Conservation (phyloP, 2,329 filamentous ascomycete genomes). For the Graphilbum fragrans region DNA sequence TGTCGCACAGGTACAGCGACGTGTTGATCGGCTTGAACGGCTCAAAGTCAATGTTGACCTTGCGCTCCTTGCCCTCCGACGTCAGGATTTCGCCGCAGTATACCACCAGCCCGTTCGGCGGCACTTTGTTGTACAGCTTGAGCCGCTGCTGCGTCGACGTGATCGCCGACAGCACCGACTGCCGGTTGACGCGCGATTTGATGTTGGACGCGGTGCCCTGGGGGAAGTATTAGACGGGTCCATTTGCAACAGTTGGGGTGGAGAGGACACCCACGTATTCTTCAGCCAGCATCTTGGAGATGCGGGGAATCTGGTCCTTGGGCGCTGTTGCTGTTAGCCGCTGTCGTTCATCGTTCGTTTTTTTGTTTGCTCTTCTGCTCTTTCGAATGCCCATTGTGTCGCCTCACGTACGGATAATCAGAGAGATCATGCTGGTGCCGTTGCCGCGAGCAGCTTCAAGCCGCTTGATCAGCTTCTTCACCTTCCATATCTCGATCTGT, state of each 20-base stretch:
- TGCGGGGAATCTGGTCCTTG: conserved; percentile 94
- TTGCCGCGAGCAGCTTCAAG: conserved; percentile 95
- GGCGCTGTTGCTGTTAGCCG: conserved; percentile 51
- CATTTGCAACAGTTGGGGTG: conserved; percentile 2
- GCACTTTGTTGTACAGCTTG: conserved; percentile 98
- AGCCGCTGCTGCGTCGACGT: conserved; percentile 98
- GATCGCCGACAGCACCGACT: conserved; percentile 95
- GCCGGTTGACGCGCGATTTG: conserved; percentile 97
- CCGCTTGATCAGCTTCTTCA: conserved; percentile 99
- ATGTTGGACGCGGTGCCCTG: conserved; percentile 98
- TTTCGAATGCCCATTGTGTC: background rate
- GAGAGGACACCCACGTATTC: conserved; percentile 62
- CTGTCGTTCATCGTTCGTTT: conserved; percentile 2
- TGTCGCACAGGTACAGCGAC: conserved; percentile 97
- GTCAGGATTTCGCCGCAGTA: conserved; percentile 99
- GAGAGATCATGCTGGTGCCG: conserved; percentile 98
- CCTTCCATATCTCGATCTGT: conserved; percentile 79
- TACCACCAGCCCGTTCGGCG: conserved; percentile 91
- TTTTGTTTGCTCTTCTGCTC: background rate
- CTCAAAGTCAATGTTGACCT: conserved; percentile 99
- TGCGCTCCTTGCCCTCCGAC: conserved; percentile 93
- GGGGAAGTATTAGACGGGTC: conserved; percentile 12
- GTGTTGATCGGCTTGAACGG: conserved; percentile 99
- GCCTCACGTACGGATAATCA: conserved; percentile 76
- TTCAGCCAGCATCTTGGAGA: conserved; percentile 99